These are phyloP conservation scores for Trichoderma afroharzianum DNA, from an alignment of 2,329 filamentous ascomycete genomes.

Conservation along the genomic window DNA sequence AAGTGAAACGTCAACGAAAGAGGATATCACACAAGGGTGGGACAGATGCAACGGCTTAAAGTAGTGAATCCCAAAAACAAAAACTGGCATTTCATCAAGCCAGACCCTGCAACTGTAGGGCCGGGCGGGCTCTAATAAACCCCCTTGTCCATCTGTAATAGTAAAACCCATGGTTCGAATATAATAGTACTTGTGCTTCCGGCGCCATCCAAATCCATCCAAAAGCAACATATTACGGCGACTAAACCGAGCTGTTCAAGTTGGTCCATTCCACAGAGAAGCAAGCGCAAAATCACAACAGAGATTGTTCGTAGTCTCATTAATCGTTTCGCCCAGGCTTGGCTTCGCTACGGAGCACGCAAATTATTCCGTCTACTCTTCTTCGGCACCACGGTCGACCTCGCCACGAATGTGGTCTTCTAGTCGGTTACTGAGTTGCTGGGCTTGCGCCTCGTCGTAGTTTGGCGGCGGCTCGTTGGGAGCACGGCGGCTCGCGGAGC, in stretches of 20 bases:
- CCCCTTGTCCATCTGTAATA: background rate
- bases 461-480: slow-evolving; percentile 79
- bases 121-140: slow-evolving; percentile 3
- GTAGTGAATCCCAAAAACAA: background rate
- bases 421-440: slow-evolving; percentile 54
- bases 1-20: background rate
- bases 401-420: slow-evolving; percentile 73
- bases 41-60: background rate
- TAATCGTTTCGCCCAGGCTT: slow-evolving; percentile 7
- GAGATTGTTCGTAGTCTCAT: slow-evolving; percentile 14
- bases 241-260: background rate
- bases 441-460: slow-evolving; percentile 87
- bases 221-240: slow-evolving; percentile 15
- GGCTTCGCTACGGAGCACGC: slow-evolving; percentile 10
- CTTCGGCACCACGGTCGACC: slow-evolving; percentile 53
- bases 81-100: slow-evolving; percentile 2
- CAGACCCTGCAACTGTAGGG: background rate
- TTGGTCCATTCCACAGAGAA: slow-evolving; percentile 4
- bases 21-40: background rate
- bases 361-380: slow-evolving; percentile 7
- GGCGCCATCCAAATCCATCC: slow-evolving; percentile 10
- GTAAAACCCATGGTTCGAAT: background rate
- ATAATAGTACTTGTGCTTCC: background rate
- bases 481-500: slow-evolving; percentile 38
- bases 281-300: slow-evolving; percentile 7